Conservation (phyloP, 306 rosid genomes). For the Pueraria montana region DNA sequence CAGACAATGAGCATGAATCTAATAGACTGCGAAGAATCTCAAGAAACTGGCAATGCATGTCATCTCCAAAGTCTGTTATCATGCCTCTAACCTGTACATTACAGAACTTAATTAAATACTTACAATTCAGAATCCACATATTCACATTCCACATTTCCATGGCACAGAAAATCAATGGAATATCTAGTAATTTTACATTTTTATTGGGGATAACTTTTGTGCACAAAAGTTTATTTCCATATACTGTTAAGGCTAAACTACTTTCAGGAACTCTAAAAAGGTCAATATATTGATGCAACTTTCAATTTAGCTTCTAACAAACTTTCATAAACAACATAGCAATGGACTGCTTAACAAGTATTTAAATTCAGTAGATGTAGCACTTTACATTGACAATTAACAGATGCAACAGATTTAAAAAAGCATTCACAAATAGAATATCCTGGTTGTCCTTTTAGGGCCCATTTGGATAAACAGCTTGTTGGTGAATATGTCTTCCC, state of each 20-base stretch:
- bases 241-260: neutral
- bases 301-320: neutral
- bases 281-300: neutral
- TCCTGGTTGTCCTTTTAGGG: no score
- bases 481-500: no score
- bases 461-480: no score
- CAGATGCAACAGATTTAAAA: neutral
- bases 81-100: slow-evolving; percentile 82
- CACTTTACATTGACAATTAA: neutral
- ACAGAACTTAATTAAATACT: neutral
- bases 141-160: slow-evolving; percentile 8
- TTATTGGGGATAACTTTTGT: neutral
- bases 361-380: neutral
- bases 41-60: slow-evolving; percentile 97
- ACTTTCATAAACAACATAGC: neutral
- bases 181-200: neutral
- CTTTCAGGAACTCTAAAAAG: neutral
- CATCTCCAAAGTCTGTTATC: slow-evolving; percentile 90
- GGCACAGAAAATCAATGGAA: neutral
- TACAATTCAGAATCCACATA: slow-evolving; percentile 24
- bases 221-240: neutral
- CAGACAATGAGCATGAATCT: slow-evolving; percentile 87
- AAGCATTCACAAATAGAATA: no score
- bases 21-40: slow-evolving; percentile 93
- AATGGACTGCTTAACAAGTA: neutral